A percentile compares a stretch with the other conserved stretches of the same genome.
Evolutionary conservation across 257 asterid genomes (phyloP).

Genomic region (Verbascum thapsus): DNA sequence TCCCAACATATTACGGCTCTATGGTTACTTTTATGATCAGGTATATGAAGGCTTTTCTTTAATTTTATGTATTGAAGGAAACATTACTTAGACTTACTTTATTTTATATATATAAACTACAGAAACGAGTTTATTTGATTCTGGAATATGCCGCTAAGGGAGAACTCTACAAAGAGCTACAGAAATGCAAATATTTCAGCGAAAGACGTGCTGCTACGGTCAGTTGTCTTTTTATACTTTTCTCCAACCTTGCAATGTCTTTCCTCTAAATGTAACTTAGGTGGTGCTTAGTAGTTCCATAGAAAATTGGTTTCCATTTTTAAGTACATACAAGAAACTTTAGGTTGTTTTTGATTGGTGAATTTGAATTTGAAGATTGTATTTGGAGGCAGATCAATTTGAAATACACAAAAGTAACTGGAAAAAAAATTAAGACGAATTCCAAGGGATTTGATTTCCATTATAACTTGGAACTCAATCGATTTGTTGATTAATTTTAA

Average conservation of each 20-base stretch:
- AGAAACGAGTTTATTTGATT: constrained; percentile 92
- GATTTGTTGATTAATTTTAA: too few relatives aligned
- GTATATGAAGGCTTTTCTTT: constrained; percentile 40
- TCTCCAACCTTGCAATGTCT: background rate
- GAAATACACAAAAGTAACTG: too few relatives aligned
- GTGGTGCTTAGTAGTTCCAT: constrained; percentile 8
- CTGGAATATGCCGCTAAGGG: constrained; percentile 95
- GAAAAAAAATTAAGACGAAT: too few relatives aligned
- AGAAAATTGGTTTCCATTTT: background rate
- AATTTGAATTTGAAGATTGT: too few relatives aligned
- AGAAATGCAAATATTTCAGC: constrained; percentile 78
- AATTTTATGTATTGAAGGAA: background rate
- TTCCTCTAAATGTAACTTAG: constrained; percentile 22
- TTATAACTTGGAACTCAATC: too few relatives aligned
- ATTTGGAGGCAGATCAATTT: too few relatives aligned
- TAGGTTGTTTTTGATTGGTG: too few relatives aligned
- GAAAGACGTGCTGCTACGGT: constrained; percentile 96
- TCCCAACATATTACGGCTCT: constrained; percentile 86
- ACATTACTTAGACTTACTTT: constrained; percentile 19
- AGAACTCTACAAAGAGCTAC: constrained; percentile 90
- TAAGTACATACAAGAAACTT: background rate
- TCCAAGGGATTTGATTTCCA: too few relatives aligned
- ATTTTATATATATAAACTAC: constrained; percentile 29
- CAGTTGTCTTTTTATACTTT: constrained; percentile 33
- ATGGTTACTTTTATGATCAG: constrained; percentile 94